These are phyloP conservation scores for Keqinozyma sinolaborantium DNA, from an alignment of 1,139 yeast genomes.

Conservation along the genomic window DNA sequence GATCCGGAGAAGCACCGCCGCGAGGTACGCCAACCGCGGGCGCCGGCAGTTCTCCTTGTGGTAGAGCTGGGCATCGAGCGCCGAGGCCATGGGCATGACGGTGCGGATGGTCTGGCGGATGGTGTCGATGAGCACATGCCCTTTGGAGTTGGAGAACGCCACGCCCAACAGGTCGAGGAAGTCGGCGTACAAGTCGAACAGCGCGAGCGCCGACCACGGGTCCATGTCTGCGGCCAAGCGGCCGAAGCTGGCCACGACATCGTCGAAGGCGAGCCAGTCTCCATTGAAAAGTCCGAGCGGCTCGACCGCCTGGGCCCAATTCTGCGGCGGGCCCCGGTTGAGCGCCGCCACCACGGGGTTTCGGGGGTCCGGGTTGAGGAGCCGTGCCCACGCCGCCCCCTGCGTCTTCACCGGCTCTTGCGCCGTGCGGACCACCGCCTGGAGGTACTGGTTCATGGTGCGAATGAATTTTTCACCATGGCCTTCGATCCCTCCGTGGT, in stretches of 20 bases:
- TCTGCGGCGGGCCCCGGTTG: too few species aligned
- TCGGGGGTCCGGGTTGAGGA: constrained; percentile 6
- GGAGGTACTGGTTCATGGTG: constrained; percentile 1
- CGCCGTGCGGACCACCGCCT: neutral
- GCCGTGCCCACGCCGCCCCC: constrained; percentile 2
- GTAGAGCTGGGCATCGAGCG: constrained; percentile 47
- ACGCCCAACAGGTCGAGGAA: constrained; percentile 53
- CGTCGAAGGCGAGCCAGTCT: constrained; percentile 51
- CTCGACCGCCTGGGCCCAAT: constrained; percentile 6
- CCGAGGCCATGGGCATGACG: constrained; percentile 47
- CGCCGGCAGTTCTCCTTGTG: constrained; percentile 34
- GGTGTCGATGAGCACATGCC: constrained; percentile 44
- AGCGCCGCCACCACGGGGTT: too few species aligned
- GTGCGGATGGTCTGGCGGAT: constrained; percentile 38
- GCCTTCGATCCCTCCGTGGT: too few species aligned
- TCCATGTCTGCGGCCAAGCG: constrained; percentile 51
- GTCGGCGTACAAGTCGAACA: constrained; percentile 57
- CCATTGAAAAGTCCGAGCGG: constrained; percentile 11
- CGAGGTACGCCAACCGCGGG: constrained; percentile 52
- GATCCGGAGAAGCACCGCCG: constrained; percentile 55
- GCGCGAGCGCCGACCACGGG: constrained; percentile 53
- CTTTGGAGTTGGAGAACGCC: constrained; percentile 55
- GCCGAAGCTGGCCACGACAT: constrained; percentile 49
- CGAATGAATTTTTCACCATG: too few species aligned
- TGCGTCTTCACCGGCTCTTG: constrained; percentile 4